These are phyloP conservation scores for Dendrobium officinale DNA, from an alignment of 106 monocot species.

Conservation along the genomic window DNA sequence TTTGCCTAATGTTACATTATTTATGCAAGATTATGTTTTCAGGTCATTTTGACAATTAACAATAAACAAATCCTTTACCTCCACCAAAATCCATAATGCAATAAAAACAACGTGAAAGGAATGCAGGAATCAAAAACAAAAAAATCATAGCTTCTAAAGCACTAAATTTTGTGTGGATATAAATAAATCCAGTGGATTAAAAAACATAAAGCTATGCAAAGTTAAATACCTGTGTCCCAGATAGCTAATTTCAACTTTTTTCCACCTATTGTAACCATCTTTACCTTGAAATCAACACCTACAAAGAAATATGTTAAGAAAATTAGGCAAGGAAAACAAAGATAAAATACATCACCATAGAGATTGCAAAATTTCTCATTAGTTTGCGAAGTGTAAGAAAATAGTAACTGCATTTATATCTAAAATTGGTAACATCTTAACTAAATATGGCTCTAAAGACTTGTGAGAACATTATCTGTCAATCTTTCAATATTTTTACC, in stretches of 20 bases:
- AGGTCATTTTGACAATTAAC: neutral
- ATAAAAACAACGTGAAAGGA: neutral
- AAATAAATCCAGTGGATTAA: neutral
- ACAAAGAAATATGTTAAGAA: constrained; percentile 1
- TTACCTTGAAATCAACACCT: constrained; percentile 99
- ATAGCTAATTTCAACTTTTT: constrained; percentile 97
- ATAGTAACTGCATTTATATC: neutral
- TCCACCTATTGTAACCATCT: constrained; percentile 78
- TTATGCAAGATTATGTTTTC: neutral
- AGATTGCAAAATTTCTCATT: neutral
- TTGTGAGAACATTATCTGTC: neutral
- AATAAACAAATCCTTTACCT: neutral
- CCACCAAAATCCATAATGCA: neutral
- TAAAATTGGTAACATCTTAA: neutral
- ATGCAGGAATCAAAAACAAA: neutral
- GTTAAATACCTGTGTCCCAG: constrained; percentile 87
- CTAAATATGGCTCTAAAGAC: neutral
- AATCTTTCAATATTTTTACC: neutral
- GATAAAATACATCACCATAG: neutral
- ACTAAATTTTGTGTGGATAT: neutral
- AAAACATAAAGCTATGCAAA: neutral
- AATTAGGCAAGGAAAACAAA: neutral
- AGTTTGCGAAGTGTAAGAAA: neutral
- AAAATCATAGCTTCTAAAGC: neutral
- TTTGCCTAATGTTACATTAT: neutral